Conservation (phyloP, 345 rosid genomes). For the Citrus unshiu region DNA sequence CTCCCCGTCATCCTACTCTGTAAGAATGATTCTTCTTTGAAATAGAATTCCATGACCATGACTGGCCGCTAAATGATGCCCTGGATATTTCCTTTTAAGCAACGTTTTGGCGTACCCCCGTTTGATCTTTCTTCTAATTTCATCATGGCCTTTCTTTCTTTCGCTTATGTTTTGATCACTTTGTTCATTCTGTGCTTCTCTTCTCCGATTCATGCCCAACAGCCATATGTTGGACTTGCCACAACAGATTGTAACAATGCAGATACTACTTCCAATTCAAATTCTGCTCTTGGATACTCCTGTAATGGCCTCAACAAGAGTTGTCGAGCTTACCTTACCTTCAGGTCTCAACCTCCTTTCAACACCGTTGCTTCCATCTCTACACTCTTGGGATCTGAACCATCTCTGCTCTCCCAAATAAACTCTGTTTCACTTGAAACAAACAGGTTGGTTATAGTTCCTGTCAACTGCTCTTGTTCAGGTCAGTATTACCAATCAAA, state of each 20-base stretch:
- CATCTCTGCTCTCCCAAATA: constrained; percentile 44
- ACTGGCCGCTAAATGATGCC: background rate
- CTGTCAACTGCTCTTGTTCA: constrained; percentile 75
- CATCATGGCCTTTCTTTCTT: constrained; percentile 21
- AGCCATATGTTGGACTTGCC: constrained; percentile 52
- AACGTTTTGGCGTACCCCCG: background rate
- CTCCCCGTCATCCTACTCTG: background rate
- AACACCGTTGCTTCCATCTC: constrained; percentile 51
- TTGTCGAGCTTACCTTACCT: constrained; percentile 57
- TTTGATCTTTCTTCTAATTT: background rate
- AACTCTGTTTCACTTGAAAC: constrained; percentile 48
- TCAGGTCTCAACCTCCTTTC: constrained; percentile 57
- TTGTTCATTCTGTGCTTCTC: constrained; percentile 23
- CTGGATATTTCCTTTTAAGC: background rate
- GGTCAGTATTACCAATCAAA: constrained; percentile 46
- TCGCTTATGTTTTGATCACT: background rate
- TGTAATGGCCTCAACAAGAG: constrained; percentile 63
- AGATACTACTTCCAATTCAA: constrained; percentile 18
- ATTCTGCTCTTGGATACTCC: constrained; percentile 64
- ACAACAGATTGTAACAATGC: constrained; percentile 38
- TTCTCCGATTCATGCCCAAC: constrained; percentile 50
- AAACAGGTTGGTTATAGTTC: constrained; percentile 51
- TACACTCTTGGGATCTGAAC: constrained; percentile 39
- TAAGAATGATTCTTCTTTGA: background rate
- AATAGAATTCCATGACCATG: background rate